Evolutionary conservation across 2,329 filamentous ascomycete species (phyloP).

Genomic region (Aspergillus sclerotialis): DNA sequence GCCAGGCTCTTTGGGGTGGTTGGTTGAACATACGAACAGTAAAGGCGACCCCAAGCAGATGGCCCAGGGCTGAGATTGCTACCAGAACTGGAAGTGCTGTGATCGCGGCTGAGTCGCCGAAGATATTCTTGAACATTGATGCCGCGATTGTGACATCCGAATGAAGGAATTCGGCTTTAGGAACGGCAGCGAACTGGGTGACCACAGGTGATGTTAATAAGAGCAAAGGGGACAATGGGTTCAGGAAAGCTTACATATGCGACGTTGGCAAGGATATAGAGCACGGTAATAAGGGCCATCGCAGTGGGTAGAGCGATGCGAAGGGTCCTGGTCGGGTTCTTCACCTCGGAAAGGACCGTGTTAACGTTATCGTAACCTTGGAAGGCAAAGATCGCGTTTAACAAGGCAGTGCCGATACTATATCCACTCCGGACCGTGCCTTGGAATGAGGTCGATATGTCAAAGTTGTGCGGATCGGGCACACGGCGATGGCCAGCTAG

Average conservation of each 20-base stretch:
- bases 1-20: too few relatives aligned
- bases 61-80: slow-evolving; percentile 16
- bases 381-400: slow-evolving; percentile 14
- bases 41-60: slow-evolving; percentile 16
- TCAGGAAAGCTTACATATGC: not conserved
- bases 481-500: slow-evolving; percentile 28
- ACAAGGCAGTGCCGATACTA: slow-evolving; percentile 22
- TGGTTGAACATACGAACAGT: slow-evolving; percentile 15
- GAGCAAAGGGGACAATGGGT: not conserved
- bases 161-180: slow-evolving; percentile 44
- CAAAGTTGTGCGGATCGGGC: slow-evolving; percentile 37
- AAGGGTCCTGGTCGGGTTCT: not conserved
- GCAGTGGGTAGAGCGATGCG: not conserved
- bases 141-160: slow-evolving; percentile 47
- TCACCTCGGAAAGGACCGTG: slow-evolving; percentile 1
- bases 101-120: slow-evolving; percentile 29
- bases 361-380: slow-evolving; percentile 1
- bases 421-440: slow-evolving; percentile 14
- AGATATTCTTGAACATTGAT: slow-evolving; percentile 40
- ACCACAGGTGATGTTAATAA: not conserved
- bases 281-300: not conserved
- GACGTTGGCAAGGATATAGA: slow-evolving; percentile 1
- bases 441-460: slow-evolving; percentile 14
- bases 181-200: slow-evolving; percentile 42
- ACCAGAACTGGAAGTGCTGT: slow-evolving; percentile 14